Conservation (phyloP, 2,329 filamentous ascomycete species). For the Trichoderma sp. region DNA sequence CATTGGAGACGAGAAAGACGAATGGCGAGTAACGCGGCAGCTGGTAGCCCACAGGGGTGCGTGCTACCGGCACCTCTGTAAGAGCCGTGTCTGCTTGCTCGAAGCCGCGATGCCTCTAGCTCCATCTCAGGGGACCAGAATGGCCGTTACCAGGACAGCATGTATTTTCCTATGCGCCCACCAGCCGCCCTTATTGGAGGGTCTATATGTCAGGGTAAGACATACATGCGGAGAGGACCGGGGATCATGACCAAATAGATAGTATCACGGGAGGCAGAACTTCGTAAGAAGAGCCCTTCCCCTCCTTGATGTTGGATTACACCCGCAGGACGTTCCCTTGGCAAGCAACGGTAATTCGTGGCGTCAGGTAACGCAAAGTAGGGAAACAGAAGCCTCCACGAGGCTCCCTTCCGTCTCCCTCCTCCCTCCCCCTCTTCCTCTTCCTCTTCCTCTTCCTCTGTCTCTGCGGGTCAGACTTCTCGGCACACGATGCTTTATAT, state of each 20-base stretch:
- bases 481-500: not conserved
- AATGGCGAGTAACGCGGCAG: constrained; percentile 3
- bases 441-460: not conserved
- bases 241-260: not conserved
- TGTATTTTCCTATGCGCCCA: not conserved
- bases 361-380: not conserved
- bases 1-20: constrained; percentile 2
- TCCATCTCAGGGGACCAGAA: not conserved
- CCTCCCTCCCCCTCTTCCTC: not conserved
- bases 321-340: not conserved
- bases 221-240: not conserved
- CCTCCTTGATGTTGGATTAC: not conserved
- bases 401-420: not conserved
- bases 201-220: constrained; percentile 2
- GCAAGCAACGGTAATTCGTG: not conserved
- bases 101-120: constrained; percentile 4
- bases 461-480: not conserved
- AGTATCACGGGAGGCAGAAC: not conserved
- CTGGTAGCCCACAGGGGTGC: not conserved
- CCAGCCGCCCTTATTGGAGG: not conserved
- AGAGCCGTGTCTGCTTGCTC: not conserved
- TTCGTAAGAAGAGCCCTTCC: not conserved
- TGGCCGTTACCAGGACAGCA: not conserved
- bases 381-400: not conserved
- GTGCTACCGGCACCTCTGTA: not conserved